Percentiles rank a stretch among this genome's conserved stretches.
These are phyloP conservation scores for Artemisia tridentata DNA, from an alignment of 129 eudicot species.

Conservation along the genomic window DNA sequence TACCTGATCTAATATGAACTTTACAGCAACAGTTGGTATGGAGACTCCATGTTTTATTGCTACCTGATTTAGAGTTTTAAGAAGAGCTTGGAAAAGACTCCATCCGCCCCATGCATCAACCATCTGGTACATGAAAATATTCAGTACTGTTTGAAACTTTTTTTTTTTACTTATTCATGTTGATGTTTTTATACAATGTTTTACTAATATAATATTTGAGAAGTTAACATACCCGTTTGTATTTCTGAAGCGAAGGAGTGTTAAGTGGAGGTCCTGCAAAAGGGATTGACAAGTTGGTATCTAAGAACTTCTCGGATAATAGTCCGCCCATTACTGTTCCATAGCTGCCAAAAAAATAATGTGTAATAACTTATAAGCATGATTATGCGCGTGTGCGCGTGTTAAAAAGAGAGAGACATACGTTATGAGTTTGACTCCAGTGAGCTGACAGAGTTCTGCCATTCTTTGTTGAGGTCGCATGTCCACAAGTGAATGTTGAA, in stretches of 20 bases:
- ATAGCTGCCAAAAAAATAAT: conserved; percentile 49
- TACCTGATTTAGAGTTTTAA: conserved; percentile 66
- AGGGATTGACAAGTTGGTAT: conserved; percentile 85
- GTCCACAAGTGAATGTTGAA: conserved; percentile 96
- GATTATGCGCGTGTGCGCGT: not conserved
- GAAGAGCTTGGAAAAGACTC: conserved; percentile 80
- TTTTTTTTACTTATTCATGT: not conserved
- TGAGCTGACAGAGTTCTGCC: conserved; percentile 97
- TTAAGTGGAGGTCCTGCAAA: conserved; percentile 96
- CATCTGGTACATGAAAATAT: conserved; percentile 48
- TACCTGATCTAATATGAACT: conserved; percentile 78
- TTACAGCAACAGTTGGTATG: conserved; percentile 90
- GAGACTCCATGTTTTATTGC: conserved; percentile 87
- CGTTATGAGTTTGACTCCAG: conserved; percentile 98
- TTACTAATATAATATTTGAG: not conserved
- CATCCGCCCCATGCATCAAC: conserved; percentile 99
- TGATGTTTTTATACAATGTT: not conserved
- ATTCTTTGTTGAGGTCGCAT: conserved; percentile 99
- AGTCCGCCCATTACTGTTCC: conserved; percentile 99
- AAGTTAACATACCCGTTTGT: conserved; percentile 68
- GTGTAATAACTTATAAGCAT: too few relatives aligned
- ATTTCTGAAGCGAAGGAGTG: conserved; percentile 97
- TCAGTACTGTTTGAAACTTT: not conserved
- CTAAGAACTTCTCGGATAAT: conserved; percentile 89
- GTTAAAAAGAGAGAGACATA: conserved; percentile 63